Percentiles rank a stretch among this genome's conserved stretches.
Evolutionary conservation across 2,329 filamentous ascomycete species (phyloP).

Genomic region (Leptographium radiaticola): DNA sequence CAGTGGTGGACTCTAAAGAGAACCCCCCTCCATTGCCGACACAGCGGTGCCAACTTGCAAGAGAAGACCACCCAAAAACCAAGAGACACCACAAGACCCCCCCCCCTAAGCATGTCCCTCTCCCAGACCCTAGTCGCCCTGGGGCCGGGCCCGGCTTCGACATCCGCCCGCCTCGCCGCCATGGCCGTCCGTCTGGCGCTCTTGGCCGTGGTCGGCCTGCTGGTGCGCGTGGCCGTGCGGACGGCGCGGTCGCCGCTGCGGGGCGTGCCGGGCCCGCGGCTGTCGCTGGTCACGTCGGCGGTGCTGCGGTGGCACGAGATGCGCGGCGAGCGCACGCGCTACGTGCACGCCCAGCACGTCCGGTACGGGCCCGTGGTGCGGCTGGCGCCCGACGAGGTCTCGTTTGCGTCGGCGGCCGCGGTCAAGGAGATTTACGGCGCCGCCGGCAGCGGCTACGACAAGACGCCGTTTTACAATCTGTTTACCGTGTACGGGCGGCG

Average conservation of each 20-base stretch:
- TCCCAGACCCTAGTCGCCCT: background rate
- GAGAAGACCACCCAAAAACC: too few relatives aligned
- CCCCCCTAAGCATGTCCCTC: background rate
- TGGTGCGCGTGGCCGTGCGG: slow-evolving; percentile 7
- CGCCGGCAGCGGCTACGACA: slow-evolving; percentile 50
- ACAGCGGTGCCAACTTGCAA: too few relatives aligned
- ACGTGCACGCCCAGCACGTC: slow-evolving; percentile 42
- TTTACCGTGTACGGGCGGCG: slow-evolving; percentile 45
- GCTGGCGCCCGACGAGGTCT: slow-evolving; percentile 43
- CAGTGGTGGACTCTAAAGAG: too few relatives aligned
- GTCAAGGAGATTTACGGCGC: slow-evolving; percentile 52
- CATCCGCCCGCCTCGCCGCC: too few relatives aligned
- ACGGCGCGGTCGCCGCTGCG: slow-evolving; percentile 23
- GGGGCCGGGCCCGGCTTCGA: too few relatives aligned
- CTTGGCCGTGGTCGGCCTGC: background rate
- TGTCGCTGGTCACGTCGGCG: slow-evolving; percentile 36
- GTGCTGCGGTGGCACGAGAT: slow-evolving; percentile 45
- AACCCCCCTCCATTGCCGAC: too few relatives aligned
- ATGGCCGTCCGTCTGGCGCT: background rate
- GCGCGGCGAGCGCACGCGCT: slow-evolving; percentile 34
- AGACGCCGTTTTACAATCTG: slow-evolving; percentile 50
- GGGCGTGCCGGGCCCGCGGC: slow-evolving; percentile 32
- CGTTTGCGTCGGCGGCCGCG: slow-evolving; percentile 41
- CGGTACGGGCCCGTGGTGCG: slow-evolving; percentile 45
- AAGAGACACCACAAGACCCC: too few relatives aligned